Evolutionary conservation across 306 rosid species (phyloP).

Genomic region (Dalbergia cochinchinensis): DNA sequence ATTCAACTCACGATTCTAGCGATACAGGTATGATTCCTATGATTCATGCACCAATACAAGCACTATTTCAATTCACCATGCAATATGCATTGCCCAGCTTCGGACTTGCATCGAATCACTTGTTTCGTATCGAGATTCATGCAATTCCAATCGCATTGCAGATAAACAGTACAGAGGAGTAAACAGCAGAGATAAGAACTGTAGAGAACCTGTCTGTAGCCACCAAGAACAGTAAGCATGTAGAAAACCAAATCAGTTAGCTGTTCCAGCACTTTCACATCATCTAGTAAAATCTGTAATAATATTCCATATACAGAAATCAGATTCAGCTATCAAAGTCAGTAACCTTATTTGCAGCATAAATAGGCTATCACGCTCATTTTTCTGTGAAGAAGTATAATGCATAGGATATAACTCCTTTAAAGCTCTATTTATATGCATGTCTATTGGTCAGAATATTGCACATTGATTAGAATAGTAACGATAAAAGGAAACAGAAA

Average conservation of each 20-base stretch:
- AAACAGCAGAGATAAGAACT: constrained; percentile 41
- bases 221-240: constrained; percentile 70
- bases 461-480: constrained; percentile 16
- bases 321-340: constrained; percentile 37
- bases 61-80: too few species aligned
- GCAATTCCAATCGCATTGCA: constrained; percentile 37
- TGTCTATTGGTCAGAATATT: constrained; percentile 24
- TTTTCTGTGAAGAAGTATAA: constrained; percentile 27
- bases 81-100: too few species aligned
- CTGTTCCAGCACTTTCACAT: constrained; percentile 79
- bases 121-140: too few species aligned
- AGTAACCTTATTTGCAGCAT: constrained; percentile 22
- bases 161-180: constrained; percentile 38
- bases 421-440: constrained; percentile 7
- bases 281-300: constrained; percentile 85
- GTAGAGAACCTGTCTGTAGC: constrained; percentile 75
- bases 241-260: constrained; percentile 87
- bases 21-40: too few species aligned
- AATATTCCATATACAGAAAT: constrained; percentile 46
- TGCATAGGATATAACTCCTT: constrained; percentile 24
- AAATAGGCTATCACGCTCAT: constrained; percentile 23
- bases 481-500: constrained; percentile 24
- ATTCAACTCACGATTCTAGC: too few species aligned
- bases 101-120: too few species aligned
- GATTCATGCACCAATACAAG: too few species aligned